Conservation (phyloP, 129 eudicot species). For the Chrysanthemum makinoi region DNA sequence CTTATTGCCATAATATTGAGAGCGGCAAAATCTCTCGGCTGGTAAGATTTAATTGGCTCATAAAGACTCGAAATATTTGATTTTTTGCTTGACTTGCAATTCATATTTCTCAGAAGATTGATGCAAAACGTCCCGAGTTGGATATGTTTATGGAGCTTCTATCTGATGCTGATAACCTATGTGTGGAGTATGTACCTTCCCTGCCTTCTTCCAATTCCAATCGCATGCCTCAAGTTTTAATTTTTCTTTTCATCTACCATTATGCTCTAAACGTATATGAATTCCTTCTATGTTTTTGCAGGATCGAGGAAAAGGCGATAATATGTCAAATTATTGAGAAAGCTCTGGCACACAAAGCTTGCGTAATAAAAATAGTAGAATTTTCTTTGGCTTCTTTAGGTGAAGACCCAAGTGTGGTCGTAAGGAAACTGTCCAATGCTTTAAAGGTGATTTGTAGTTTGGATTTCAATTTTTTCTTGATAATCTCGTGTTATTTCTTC, state of each 20-base stretch:
- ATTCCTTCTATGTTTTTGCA: too few species aligned
- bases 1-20: conserved; percentile 59
- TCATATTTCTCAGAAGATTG: conserved; percentile 42
- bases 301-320: conserved; percentile 68
- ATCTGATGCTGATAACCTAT: conserved; percentile 54
- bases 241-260: neutral
- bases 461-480: too few species aligned
- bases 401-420: conserved; percentile 44
- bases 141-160: conserved; percentile 46
- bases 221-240: neutral
- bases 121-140: conserved; percentile 58
- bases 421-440: conserved; percentile 55
- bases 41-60: conserved; percentile 48
- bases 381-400: conserved; percentile 53
- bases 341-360: conserved; percentile 51
- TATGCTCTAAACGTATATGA: too few species aligned
- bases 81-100: conserved; percentile 19
- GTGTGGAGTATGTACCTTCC: conserved; percentile 54
- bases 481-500: neutral
- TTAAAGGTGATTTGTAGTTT: conserved; percentile 53
- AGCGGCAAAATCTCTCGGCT: conserved; percentile 54
- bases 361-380: conserved; percentile 51
- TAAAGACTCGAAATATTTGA: neutral
- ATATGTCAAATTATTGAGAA: conserved; percentile 61
- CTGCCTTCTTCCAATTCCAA: conserved; percentile 15